Conservation (phyloP, 164 flowering plant species). For the Liriodendron chinense region DNA sequence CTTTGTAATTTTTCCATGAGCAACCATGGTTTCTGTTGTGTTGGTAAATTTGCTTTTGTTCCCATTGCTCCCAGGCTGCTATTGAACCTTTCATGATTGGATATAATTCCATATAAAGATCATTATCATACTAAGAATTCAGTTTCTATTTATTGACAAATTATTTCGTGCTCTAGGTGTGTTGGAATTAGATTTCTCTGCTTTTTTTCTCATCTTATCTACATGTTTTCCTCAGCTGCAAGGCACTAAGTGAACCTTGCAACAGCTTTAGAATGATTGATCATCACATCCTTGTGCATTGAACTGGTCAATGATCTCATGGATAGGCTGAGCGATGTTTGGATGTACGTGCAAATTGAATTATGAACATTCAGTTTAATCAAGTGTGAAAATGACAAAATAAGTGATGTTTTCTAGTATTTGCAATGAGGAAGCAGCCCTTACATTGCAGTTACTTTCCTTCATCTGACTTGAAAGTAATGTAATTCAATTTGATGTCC, state of each 20-base stretch:
- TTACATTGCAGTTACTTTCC: background rate
- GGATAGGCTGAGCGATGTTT: background rate
- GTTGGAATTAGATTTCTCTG: too few relatives aligned
- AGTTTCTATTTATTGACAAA: background rate
- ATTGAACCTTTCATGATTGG: background rate
- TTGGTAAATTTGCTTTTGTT: background rate
- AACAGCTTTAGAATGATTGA: too few relatives aligned
- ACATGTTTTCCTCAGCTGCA: too few relatives aligned
- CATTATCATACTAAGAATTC: background rate
- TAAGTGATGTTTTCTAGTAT: background rate
- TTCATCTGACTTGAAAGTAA: background rate
- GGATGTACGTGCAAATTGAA: too few relatives aligned
- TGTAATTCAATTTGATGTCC: background rate
- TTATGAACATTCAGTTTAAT: too few relatives aligned
- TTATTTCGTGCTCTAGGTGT: background rate
- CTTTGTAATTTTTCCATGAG: background rate
- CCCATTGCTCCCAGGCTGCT: background rate
- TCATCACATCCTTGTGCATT: too few relatives aligned
- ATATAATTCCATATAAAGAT: background rate
- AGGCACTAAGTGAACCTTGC: too few relatives aligned
- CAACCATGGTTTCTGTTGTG: background rate
- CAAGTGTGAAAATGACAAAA: too few relatives aligned
- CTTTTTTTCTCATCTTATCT: too few relatives aligned
- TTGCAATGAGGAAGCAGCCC: background rate
- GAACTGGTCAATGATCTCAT: background rate